Conservation (phyloP, 306 rosid species). For the Cicer bijugum region DNA sequence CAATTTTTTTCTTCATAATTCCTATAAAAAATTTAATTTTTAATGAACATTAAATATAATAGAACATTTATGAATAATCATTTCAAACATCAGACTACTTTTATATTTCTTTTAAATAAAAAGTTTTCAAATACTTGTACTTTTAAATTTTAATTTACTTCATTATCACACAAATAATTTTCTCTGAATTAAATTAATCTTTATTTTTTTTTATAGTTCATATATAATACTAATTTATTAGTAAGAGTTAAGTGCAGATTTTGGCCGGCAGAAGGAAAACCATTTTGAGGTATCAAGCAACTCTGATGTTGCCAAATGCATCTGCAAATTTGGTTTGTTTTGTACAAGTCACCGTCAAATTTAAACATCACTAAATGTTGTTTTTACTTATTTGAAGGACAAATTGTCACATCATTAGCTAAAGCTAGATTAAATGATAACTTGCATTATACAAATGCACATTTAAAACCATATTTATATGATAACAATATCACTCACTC, state of each 20-base stretch:
- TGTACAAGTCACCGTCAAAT: neutral
- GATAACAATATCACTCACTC: constrained; percentile 8
- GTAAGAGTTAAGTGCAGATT: neutral
- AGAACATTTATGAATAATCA: no score
- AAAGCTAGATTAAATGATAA: constrained; percentile 25
- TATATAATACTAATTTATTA: no score
- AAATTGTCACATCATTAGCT: constrained; percentile 24
- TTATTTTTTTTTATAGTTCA: no score
- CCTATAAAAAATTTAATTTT: no score
- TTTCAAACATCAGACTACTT: no score
- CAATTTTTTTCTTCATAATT: no score
- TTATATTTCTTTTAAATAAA: no score
- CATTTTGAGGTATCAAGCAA: neutral
- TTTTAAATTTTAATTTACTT: no score
- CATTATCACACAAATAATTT: no score
- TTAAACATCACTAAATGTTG: neutral
- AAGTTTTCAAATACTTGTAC: no score
- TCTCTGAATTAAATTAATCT: no score
- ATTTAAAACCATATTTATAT: constrained; percentile 14
- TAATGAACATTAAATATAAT: no score
- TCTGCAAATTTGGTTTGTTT: constrained; percentile 6
- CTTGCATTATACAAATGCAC: constrained; percentile 15
- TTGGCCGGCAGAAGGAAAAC: constrained; percentile 34
- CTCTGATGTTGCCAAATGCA: constrained; percentile 9
- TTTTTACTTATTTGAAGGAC: neutral